A percentile compares a stretch with the other conserved stretches of the same genome.
These are phyloP conservation scores for Penicillium digitatum DNA, from an alignment of 2,329 filamentous ascomycete species.

Conservation along the genomic window DNA sequence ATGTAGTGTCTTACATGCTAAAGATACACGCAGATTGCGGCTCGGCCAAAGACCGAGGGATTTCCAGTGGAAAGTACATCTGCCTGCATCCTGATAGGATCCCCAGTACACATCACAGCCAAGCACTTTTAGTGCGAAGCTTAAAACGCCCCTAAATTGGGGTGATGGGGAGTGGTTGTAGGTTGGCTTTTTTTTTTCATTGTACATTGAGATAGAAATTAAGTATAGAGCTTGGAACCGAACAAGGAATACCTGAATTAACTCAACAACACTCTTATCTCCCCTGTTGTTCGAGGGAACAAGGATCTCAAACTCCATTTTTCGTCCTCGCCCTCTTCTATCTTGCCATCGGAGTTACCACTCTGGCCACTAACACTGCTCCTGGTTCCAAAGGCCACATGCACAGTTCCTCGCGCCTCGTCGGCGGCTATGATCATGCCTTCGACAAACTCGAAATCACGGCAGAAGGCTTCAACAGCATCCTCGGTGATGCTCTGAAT, in stretches of 20 bases:
- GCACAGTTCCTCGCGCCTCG: slow-evolving; percentile 43
- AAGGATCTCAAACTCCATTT: slow-evolving; percentile 49
- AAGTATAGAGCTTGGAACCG: background rate
- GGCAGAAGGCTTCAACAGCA: slow-evolving; percentile 78
- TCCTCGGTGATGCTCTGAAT: slow-evolving; percentile 74
- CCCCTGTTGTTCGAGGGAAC: slow-evolving; percentile 61
- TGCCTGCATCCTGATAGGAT: background rate
- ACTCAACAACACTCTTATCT: slow-evolving; percentile 61
- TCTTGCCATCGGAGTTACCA: slow-evolving; percentile 17
- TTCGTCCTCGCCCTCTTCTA: slow-evolving; percentile 31
- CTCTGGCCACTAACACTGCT: slow-evolving; percentile 22
- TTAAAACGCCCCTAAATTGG: background rate
- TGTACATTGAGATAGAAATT: background rate
- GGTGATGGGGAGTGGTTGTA: background rate
- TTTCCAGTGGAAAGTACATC: too few relatives aligned
- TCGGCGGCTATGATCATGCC: slow-evolving; percentile 58
- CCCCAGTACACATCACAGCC: background rate
- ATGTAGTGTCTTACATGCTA: too few relatives aligned
- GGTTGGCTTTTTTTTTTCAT: background rate
- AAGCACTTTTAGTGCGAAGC: background rate
- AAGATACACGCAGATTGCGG: too few relatives aligned
- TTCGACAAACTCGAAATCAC: slow-evolving; percentile 73
- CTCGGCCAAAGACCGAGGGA: too few relatives aligned
- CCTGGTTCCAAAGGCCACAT: slow-evolving; percentile 29
- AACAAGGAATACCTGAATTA: slow-evolving; percentile 26